Evolutionary conservation across 1,284 basidiomycete genomes (phyloP).

Genomic region (Jaminaea rosea): DNA sequence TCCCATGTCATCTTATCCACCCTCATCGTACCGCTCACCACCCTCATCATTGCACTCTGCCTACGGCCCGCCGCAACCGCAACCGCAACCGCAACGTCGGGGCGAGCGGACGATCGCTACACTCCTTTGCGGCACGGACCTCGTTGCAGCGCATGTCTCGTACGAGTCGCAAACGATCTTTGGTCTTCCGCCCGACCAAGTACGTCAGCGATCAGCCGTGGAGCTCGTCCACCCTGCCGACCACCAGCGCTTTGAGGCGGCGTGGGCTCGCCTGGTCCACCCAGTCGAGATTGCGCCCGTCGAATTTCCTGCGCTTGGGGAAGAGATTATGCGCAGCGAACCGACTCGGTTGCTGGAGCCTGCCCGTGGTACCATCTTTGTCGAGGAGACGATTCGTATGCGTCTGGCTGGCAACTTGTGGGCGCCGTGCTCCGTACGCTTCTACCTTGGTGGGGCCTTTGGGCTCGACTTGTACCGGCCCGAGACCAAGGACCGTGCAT

Average conservation of each 20-base stretch:
- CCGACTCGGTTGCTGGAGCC: slow-evolving; percentile 21
- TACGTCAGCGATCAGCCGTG: slow-evolving; percentile 21
- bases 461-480: slow-evolving; percentile 27
- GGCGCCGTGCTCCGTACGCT: slow-evolving; percentile 26
- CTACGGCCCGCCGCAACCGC: slow-evolving; percentile 5
- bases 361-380: slow-evolving; percentile 29
- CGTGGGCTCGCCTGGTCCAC: slow-evolving; percentile 24
- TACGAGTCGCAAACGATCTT: slow-evolving; percentile 20
- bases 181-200: slow-evolving; percentile 20
- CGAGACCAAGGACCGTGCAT: slow-evolving; percentile 29
- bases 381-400: slow-evolving; percentile 27
- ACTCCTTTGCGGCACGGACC: slow-evolving; percentile 29
- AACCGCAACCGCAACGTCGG: slow-evolving; percentile 4
- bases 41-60: slow-evolving; percentile 11
- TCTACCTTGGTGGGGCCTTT: slow-evolving; percentile 29
- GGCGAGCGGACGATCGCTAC: slow-evolving; percentile 7
- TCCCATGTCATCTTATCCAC: not conserved
- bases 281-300: slow-evolving; percentile 24
- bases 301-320: slow-evolving; percentile 16
- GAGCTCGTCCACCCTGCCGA: slow-evolving; percentile 23
- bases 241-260: slow-evolving; percentile 9
- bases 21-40: slow-evolving; percentile 14
- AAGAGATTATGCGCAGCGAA: slow-evolving; percentile 17
- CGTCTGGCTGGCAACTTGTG: slow-evolving; percentile 23
- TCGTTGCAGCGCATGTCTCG: slow-evolving; percentile 27